Conservation (phyloP, 1,284 basidiomycete species). For the Inonotus obliquus region DNA sequence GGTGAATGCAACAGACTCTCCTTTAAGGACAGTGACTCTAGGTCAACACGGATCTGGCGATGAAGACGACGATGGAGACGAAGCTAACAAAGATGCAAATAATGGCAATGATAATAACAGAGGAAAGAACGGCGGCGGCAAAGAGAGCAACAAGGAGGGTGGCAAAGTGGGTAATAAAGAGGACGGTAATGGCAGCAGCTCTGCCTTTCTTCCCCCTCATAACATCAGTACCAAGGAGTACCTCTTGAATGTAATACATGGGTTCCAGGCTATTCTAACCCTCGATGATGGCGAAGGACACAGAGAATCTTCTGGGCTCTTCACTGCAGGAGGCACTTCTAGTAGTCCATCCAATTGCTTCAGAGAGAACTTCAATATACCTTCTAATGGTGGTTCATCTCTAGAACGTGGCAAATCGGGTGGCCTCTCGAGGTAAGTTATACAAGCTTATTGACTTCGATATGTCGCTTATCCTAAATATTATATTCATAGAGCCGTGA, state of each 20-base stretch:
- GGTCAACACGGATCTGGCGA: background rate
- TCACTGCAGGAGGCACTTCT: conserved; percentile 14
- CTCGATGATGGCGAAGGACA: conserved; percentile 28
- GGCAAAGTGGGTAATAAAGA: background rate
- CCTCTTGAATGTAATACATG: conserved; percentile 36
- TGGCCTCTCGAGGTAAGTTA: conserved; percentile 10
- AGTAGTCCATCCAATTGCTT: conserved; percentile 15
- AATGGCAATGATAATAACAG: background rate
- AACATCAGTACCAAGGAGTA: conserved; percentile 28
- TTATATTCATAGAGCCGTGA: background rate
- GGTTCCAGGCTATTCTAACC: conserved; percentile 39
- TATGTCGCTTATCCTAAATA: background rate
- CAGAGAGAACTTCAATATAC: conserved; percentile 8
- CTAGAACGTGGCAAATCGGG: background rate
- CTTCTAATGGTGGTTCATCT: background rate
- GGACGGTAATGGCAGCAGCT: background rate
- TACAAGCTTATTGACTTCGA: background rate
- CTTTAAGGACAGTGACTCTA: background rate
- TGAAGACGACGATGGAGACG: background rate
- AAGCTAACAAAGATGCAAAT: background rate
- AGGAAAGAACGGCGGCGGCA: background rate
- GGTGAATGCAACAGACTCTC: conserved; percentile 31
- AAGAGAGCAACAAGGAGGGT: background rate
- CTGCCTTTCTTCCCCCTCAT: background rate
- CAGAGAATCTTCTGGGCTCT: conserved; percentile 26